Evolutionary conservation across 1,284 basidiomycete genomes (phyloP), one percentile per base, ranked within the genome.

Genomic region (Cystobasidium slooffiae): DNA sequence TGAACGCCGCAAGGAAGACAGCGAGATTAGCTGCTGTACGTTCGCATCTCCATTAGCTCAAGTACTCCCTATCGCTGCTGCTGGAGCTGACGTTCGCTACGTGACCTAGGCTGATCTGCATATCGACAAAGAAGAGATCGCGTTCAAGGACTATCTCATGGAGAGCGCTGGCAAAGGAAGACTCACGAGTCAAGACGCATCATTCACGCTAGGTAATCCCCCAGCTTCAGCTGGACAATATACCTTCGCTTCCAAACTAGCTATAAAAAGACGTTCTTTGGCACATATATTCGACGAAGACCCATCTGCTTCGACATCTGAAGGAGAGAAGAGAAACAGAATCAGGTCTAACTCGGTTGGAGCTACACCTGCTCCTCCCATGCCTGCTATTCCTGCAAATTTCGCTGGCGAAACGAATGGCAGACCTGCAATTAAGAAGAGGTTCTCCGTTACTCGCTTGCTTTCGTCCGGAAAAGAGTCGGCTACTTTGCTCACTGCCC

Each of bases 1-100:
- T 87, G 72, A 88, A 87, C 81, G 85, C 84, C 78, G 85, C 85
- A 6, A 84, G 55, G 6, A 37, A 22, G 53, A 68, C 66, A 7
- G 66, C 66, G 12, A 24, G 53, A 12, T 18, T 59, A 14, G 66
- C 66, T 44, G 53, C 53, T 49, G 66, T 68, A 49, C 44, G 66
- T 43, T 7, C 12, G 12, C 49, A 22, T 41, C 10, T 39, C 12
- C 0, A 8, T 22, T 22, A 12, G 6, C 44, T 16, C 4, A 22
- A 16, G 49, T 7, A 2, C 14, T 46, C 1, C 2, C 39, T 14
- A 7, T 12, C 41, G 41, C 18, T 61, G 37, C 18, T 61, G 37
- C 20, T 24, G 37, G 1, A 9, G 22, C 39, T n/a, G 39, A 6
- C 39, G 47, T 2, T 2, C 6, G 41, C 10, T 18, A 20, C 39